phyloP scores from a whole-genome alignment of 2,329 filamentous ascomycete genomes.

The Podosphaera aphanis region DNA sequence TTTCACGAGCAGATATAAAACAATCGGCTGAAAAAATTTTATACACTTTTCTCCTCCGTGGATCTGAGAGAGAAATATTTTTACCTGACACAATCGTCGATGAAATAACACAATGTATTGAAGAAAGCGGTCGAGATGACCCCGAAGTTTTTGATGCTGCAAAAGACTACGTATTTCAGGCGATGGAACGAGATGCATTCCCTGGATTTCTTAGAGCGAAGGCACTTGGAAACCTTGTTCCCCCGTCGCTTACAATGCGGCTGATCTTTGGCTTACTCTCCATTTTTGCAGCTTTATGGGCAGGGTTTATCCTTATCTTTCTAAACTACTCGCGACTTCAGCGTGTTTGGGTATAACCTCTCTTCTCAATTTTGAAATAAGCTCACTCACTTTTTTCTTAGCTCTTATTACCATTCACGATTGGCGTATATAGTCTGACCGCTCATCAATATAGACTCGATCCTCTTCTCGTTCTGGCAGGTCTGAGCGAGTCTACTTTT shows the following conservation, averaged over 20 bases:
- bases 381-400: conserved; percentile 14
- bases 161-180: conserved; percentile 98
- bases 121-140: conserved; percentile 78
- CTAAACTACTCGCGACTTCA: conserved; percentile 51
- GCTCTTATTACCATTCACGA: conserved; percentile 71
- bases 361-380: not conserved
- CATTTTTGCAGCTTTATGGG: conserved; percentile 86
- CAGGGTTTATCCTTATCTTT: conserved; percentile 81
- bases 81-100: conserved; percentile 70
- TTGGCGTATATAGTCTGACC: conserved; percentile 70
- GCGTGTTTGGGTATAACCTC: conserved; percentile 55
- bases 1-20: conserved; percentile 72
- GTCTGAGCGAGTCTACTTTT: conserved; percentile 87
- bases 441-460: conserved; percentile 94
- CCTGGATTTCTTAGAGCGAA: conserved; percentile 89
- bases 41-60: conserved; percentile 88
- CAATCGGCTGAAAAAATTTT: conserved; percentile 93
- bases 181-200: conserved; percentile 98
- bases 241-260: conserved; percentile 65
- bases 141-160: conserved; percentile 92
- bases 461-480: conserved; percentile 68
- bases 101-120: conserved; percentile 68
- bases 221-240: conserved; percentile 85
- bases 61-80: conserved; percentile 90
- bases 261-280: conserved; percentile 65